Evolutionary conservation across 2,329 filamentous ascomycete genomes (phyloP), one percentile per base, ranked within the genome.

Genomic region (Fusarium verrucosum): DNA sequence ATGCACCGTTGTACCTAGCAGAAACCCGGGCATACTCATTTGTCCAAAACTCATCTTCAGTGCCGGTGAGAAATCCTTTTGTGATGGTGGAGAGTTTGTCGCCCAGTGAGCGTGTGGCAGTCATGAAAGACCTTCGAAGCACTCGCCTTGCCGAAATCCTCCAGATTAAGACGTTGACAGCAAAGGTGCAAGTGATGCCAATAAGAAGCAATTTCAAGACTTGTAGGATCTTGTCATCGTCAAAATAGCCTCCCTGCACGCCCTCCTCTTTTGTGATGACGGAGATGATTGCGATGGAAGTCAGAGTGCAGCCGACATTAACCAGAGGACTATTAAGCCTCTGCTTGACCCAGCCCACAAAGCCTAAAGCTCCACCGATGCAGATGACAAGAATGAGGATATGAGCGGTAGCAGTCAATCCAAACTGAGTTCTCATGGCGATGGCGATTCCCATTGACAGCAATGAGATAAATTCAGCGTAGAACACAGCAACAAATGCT

Each of bases 181-280:
- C 75, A n/a, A 89, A 87, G 2, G 91, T 89, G 54, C 87, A 87
- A 17, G 84, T 77, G 28, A 94, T 89, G 26, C 91, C 92, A 79
- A 94, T 87, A n/a, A 91, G 76, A 41, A 96, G 83, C 85, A 96
- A 94, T 75, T 93, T 92, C 70, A 95, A 79, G 23, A 94, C 89
- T 75, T 96, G 92, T 0, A 88, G 81, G 47, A 97, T 90, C 77
- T 96, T 96, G 57, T 87, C 87, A 69, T 91, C 87, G 0, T 91
- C 93, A 71, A 97, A 92, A 49, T 89, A 89, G 7, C 91, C 92
- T 30, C 85, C 88, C 70, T 96, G 92, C 1, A 97, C 89, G 4
- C 92, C 88, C 46, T 92, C 93, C 76, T 97, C 94, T 77, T 96
- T 96, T 11, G 94, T 97, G 62, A 97, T 81, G 41, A 96, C 87